phyloP scores from a whole-genome alignment of 2,329 filamentous ascomycete genomes.

The Diaporthe ilicicola region DNA sequence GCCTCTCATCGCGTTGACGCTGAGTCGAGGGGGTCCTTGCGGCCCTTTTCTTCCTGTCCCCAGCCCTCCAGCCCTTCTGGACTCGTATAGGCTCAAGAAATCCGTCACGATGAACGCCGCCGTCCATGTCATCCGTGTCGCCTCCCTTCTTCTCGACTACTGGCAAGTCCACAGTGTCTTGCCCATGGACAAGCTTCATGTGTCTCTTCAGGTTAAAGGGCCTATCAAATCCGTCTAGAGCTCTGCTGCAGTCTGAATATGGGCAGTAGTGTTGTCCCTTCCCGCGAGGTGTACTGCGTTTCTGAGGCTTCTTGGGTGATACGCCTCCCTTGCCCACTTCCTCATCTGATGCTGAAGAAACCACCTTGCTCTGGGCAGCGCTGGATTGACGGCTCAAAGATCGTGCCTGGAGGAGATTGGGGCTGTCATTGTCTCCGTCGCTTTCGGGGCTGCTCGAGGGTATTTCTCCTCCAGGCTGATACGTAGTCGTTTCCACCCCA shows the following conservation, averaged over 20 bases:
- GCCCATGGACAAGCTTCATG: conserved; percentile 51
- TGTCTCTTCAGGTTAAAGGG: conserved; percentile 51
- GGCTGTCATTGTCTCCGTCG: conserved; percentile 28
- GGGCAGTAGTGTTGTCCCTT: conserved; percentile 46
- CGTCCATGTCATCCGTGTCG: conserved; percentile 62
- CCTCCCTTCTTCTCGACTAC: conserved; percentile 40
- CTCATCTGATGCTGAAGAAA: background rate
- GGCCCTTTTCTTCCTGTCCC: conserved; percentile 40
- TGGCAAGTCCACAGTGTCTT: conserved; percentile 29
- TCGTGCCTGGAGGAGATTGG: conserved; percentile 12
- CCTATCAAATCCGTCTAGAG: conserved; percentile 47
- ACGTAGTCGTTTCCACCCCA: conserved; percentile 42
- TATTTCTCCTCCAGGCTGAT: conserved; percentile 41
- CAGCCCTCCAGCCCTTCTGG: conserved; percentile 57
- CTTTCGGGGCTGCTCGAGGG: conserved; percentile 28
- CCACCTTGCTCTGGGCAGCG: conserved; percentile 11
- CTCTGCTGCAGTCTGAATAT: conserved; percentile 46
- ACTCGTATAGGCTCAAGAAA: conserved; percentile 67
- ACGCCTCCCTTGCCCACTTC: background rate
- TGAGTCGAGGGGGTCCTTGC: background rate
- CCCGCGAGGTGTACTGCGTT: conserved; percentile 34
- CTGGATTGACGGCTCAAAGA: conserved; percentile 33
- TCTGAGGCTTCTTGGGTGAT: conserved; percentile 16
- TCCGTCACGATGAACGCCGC: conserved; percentile 73
- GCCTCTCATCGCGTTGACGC: background rate